Evolutionary conservation across 2,329 filamentous ascomycete species (phyloP).

Genomic region (Xylaria sp.): DNA sequence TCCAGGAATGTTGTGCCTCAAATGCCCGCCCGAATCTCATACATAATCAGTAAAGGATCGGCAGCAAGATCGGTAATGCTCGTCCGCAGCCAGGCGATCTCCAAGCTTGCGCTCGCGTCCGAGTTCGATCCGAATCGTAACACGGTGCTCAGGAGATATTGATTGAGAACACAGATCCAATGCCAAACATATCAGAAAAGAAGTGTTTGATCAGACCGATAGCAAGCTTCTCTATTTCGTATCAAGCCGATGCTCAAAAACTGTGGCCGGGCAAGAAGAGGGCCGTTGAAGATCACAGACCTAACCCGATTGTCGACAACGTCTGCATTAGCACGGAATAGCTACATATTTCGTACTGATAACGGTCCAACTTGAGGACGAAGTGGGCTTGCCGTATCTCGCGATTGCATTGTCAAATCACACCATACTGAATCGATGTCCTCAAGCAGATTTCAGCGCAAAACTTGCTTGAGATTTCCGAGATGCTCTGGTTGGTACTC

Average conservation of each 20-base stretch:
- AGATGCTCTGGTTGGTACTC: too few species aligned
- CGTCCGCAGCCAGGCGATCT: too few species aligned
- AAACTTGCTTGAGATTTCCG: too few species aligned
- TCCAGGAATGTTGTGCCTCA: background rate
- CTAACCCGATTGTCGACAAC: background rate
- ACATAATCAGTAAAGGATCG: too few species aligned
- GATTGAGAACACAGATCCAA: background rate
- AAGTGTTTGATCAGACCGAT: background rate
- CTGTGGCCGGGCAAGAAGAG: background rate
- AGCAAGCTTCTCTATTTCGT: background rate
- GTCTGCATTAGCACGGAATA: background rate
- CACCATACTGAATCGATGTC: too few species aligned
- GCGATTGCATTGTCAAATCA: background rate
- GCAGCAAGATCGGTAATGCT: too few species aligned
- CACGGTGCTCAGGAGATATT: too few species aligned
- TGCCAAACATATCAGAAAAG: background rate
- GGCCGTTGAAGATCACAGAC: background rate
- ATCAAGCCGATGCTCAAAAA: background rate
- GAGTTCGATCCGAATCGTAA: too few species aligned
- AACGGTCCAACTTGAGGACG: background rate
- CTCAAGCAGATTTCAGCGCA: background rate
- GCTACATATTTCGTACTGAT: background rate
- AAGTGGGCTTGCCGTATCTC: background rate
- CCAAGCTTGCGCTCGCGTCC: too few species aligned
- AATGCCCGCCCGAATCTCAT: too few species aligned